phyloP scores from a whole-genome alignment of 2,329 filamentous ascomycete species.

The Zasmidium cellare region DNA sequence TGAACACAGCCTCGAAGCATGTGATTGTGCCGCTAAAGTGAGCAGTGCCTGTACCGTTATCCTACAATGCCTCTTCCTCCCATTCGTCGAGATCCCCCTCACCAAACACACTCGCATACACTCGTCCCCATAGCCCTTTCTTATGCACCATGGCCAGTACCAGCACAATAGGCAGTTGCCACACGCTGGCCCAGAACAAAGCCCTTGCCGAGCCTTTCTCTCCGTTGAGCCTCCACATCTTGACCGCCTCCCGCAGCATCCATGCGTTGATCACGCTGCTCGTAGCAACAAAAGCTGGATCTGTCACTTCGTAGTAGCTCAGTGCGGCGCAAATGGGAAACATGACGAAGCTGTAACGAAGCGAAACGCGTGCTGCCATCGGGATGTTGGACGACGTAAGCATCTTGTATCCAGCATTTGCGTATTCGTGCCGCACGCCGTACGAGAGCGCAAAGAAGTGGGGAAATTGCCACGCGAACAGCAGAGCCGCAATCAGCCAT shows the following conservation, averaged over 20 bases:
- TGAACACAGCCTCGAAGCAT: background rate
- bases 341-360: constrained; percentile 83
- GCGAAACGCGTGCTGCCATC: constrained; percentile 79
- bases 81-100: constrained; percentile 57
- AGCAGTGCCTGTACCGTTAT: background rate
- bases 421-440: constrained; percentile 87
- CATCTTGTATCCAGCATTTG: constrained; percentile 66
- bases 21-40: background rate
- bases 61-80: constrained; percentile 48
- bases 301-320: constrained; percentile 77
- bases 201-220: constrained; percentile 77
- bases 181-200: constrained; percentile 96
- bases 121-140: constrained; percentile 83
- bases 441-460: constrained; percentile 96
- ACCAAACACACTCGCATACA: constrained; percentile 67
- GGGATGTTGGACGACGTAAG: constrained; percentile 84
- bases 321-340: constrained; percentile 82
- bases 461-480: constrained; percentile 97
- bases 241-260: constrained; percentile 76
- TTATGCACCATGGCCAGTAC: constrained; percentile 90
- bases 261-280: constrained; percentile 82
- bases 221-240: constrained; percentile 78
- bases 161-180: constrained; percentile 88
- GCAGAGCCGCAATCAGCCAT: constrained; percentile 79
- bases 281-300: constrained; percentile 79